phyloP scores from a whole-genome alignment of 2,329 filamentous ascomycete genomes.

The Ophiostoma fasciatum region DNA sequence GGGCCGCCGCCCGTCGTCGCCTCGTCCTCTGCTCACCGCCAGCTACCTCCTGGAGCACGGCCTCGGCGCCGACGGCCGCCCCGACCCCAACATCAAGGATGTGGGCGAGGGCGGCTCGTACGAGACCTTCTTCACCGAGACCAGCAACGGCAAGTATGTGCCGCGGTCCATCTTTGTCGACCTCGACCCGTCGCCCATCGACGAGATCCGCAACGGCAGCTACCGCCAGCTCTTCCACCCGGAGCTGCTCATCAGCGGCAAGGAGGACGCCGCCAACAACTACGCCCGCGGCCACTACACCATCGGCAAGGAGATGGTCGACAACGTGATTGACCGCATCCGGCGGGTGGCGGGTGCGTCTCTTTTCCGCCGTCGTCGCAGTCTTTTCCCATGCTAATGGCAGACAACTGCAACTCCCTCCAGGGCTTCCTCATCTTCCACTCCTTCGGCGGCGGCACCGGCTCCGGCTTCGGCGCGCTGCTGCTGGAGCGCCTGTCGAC shows the following conservation, averaged over 20 bases:
- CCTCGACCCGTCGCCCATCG: constrained; percentile 57
- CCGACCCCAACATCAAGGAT: constrained; percentile 45
- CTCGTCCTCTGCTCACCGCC: constrained; percentile 6
- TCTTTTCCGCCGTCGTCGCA: no score
- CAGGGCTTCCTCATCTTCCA: constrained; percentile 64
- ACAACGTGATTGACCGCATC: constrained; percentile 54
- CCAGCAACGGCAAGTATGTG: constrained; percentile 56
- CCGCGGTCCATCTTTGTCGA: constrained; percentile 60
- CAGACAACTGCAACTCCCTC: constrained; percentile 58
- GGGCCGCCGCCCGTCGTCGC: constrained; percentile 13
- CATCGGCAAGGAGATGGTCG: constrained; percentile 62
- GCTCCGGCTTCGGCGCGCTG: constrained; percentile 58
- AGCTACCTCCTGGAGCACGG: constrained; percentile 63
- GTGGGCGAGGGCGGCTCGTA: constrained; percentile 47
- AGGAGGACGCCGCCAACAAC: constrained; percentile 67
- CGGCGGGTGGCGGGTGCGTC: constrained; percentile 53
- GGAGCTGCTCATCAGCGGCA: constrained; percentile 56
- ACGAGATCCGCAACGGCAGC: constrained; percentile 54
- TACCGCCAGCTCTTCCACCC: constrained; percentile 61
- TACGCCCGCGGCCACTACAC: constrained; percentile 65
- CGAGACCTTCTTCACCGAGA: constrained; percentile 64
- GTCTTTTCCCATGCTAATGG: no score
- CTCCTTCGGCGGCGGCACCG: constrained; percentile 59
- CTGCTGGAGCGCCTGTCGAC: constrained; percentile 58
- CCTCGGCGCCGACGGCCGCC: constrained; percentile 48